Conservation (phyloP, 2,329 filamentous ascomycete genomes). For the Hymenoscyphus scutula region DNA sequence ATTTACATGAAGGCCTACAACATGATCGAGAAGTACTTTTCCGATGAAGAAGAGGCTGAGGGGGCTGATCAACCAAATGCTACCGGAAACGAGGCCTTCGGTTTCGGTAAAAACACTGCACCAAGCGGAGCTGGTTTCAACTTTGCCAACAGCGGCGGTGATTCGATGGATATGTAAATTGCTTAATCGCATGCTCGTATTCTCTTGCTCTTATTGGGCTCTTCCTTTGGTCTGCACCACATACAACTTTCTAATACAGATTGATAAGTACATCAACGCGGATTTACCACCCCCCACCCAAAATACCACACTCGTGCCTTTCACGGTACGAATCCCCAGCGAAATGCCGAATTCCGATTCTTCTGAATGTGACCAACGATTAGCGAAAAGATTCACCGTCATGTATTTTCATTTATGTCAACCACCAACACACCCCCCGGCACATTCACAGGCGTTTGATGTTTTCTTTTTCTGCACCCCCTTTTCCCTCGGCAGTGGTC, state of each 20-base stretch:
- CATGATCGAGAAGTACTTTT: slow-evolving; percentile 99
- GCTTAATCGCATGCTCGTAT: slow-evolving; percentile 17
- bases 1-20: slow-evolving; percentile 99
- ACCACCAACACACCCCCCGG: slow-evolving; percentile 24
- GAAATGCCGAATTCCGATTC: slow-evolving; percentile 25
- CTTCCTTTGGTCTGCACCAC: slow-evolving; percentile 21
- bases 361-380: slow-evolving; percentile 36
- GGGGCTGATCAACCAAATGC: slow-evolving; percentile 65
- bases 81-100: slow-evolving; percentile 66
- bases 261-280: slow-evolving; percentile 24
- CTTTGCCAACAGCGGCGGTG: slow-evolving; percentile 75
- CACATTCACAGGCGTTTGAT: slow-evolving; percentile 34
- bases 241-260: slow-evolving; percentile 32
- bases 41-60: slow-evolving; percentile 84
- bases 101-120: slow-evolving; percentile 67
- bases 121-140: slow-evolving; percentile 87
- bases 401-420: slow-evolving; percentile 36
- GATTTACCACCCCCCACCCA: slow-evolving; percentile 14
- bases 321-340: slow-evolving; percentile 9
- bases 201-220: slow-evolving; percentile 20
- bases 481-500: slow-evolving; percentile 22
- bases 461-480: neutral
- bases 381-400: slow-evolving; percentile 40
- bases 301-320: slow-evolving; percentile 13
- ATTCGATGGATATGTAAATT: slow-evolving; percentile 72